These are phyloP conservation scores for Cyclostephanos invisitatus DNA, from an alignment of 108 stramenopile genomes.

Conservation along the genomic window DNA sequence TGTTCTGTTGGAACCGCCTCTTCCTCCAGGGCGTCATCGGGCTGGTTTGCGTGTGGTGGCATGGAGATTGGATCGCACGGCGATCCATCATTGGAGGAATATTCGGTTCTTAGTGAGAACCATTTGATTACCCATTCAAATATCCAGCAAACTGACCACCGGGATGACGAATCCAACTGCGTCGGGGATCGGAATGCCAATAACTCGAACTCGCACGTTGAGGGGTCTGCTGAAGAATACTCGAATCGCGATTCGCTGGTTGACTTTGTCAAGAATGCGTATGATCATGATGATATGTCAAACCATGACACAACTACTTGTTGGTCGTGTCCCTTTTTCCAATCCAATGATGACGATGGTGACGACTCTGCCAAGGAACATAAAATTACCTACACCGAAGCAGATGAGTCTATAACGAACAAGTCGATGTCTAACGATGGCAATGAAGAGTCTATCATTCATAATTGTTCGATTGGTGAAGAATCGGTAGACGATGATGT, in stretches of 20 bases:
- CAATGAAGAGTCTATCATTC: background rate
- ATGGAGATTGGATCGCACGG: too few species aligned
- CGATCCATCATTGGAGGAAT: too few species aligned
- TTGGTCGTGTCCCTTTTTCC: background rate
- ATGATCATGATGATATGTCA: background rate
- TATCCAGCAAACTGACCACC: background rate
- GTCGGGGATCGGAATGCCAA: background rate
- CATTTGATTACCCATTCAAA: background rate
- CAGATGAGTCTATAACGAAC: background rate
- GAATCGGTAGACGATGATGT: background rate
- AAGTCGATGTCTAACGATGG: background rate
- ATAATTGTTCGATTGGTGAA: background rate
- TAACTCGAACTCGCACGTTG: background rate
- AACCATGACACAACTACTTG: background rate
- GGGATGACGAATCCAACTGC: background rate
- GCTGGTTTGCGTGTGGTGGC: too few species aligned
- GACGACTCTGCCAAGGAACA: background rate
- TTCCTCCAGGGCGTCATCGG: too few species aligned
- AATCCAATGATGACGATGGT: background rate
- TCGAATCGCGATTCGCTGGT: background rate
- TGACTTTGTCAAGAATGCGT: background rate
- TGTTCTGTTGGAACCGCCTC: too few species aligned
- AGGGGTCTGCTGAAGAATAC: background rate
- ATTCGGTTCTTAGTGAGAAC: background rate
- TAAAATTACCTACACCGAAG: background rate